Evolutionary conservation across 176 grass and related monocot species (phyloP), one percentile per base, ranked within the genome.

Genomic region (Oryza glumipatula): DNA sequence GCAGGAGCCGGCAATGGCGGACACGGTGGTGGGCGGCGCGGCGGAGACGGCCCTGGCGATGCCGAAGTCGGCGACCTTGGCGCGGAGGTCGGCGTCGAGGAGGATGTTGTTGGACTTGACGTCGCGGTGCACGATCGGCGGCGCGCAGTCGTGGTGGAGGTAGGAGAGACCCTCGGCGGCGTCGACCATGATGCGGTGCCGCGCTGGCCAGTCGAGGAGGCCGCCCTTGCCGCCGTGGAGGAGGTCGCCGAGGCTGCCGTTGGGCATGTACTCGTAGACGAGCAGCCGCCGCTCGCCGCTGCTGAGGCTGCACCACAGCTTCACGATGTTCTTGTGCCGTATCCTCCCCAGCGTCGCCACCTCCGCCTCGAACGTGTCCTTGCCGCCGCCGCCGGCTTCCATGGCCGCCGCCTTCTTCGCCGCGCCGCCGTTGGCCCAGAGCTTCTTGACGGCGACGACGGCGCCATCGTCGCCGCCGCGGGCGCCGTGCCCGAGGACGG

Each of bases 251-350:
- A 97, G 85, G 90, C 94, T 98, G 16, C 95, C 95, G 47, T 93
- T 92, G 16, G 89, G 82, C 95, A 95, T 95, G 95, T 88, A 95
- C 80, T 95, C 95, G 77, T 95, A 98, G 12, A 98, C 93, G 17
- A 95, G 82, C 22, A 98, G 89, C 28, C 91, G 82, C 61, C 83
- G 88, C 41, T 97, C 85, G 22, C 79, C 73, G 7, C 82, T 74
- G 5, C 80, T 84, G 83, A 87, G 86, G 73, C 92, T 87, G 80
- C 94, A 97, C 89, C 89, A 97, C 7, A 97, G 85, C 89, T 88
- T 92, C 43, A 97, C 80, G 44, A 97, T 97, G 80, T 97, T 97
- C 76, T 94, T 92, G 84, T 97, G 92, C 68, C 94, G 78, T 46
- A 97, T 94, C 80, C 86, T 87, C 9, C 94, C 94, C 44, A 97